phyloP scores from a whole-genome alignment of 2,329 filamentous ascomycete genomes.

The Xylariaceae sp. region DNA sequence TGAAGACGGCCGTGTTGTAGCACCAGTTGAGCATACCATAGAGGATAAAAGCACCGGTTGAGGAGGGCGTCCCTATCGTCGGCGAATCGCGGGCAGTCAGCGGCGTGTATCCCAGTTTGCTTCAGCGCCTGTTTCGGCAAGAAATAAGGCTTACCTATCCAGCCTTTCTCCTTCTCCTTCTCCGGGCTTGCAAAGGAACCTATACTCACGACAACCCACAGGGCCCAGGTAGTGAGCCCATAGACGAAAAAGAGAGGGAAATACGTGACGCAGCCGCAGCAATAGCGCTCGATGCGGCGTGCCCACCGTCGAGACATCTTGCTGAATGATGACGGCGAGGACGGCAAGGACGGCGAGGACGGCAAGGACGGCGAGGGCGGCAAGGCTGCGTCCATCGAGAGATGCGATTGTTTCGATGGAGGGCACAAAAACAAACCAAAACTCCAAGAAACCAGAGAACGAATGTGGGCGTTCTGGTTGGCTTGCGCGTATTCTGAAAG shows the following conservation, averaged over 20 bases:
- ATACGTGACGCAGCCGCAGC: slow-evolving; percentile 73
- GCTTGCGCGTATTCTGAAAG: not conserved
- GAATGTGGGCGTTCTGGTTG: not conserved
- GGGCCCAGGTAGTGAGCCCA: slow-evolving; percentile 83
- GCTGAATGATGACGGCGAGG: slow-evolving; percentile 30
- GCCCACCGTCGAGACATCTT: slow-evolving; percentile 60
- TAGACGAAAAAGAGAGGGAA: slow-evolving; percentile 91
- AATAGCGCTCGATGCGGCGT: slow-evolving; percentile 72
- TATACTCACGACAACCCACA: slow-evolving; percentile 78
- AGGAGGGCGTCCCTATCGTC: slow-evolving; percentile 48
- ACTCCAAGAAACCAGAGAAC: not conserved
- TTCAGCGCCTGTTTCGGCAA: not conserved
- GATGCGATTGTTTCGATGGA: not conserved
- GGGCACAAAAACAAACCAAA: not conserved
- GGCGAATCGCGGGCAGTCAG: slow-evolving; percentile 17
- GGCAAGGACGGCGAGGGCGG: slow-evolving; percentile 26
- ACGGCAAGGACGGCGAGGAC: slow-evolving; percentile 26
- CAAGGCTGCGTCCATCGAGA: slow-evolving; percentile 27
- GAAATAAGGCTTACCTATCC: slow-evolving; percentile 49
- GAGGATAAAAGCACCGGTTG: slow-evolving; percentile 62
- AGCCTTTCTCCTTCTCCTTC: slow-evolving; percentile 39
- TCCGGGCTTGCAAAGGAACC: slow-evolving; percentile 49
- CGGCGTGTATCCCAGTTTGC: not conserved
- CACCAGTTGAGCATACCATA: slow-evolving; percentile 80
- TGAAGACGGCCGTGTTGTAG: slow-evolving; percentile 93